Evolutionary conservation across 441 rosid species (phyloP).

Genomic region (Iberis amara): DNA sequence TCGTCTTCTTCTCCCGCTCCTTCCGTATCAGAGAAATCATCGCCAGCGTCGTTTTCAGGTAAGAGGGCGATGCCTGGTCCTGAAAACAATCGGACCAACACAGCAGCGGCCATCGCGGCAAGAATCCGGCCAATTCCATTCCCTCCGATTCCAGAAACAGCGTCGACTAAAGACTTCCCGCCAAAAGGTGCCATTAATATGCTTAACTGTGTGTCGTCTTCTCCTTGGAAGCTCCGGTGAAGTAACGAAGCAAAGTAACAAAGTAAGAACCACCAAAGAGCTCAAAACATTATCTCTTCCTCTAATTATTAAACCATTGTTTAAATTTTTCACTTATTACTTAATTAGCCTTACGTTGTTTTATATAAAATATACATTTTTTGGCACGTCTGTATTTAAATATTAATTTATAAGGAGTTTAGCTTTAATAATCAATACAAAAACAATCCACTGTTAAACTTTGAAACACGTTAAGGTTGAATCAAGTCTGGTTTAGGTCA

Average conservation of each 20-base stretch:
- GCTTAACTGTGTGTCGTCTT: conserved; percentile 23
- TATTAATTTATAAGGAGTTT: background rate
- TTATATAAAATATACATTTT: background rate
- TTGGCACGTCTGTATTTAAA: conserved; percentile 10
- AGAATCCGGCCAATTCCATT: conserved; percentile 59
- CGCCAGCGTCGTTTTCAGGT: conserved; percentile 46
- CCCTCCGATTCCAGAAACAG: conserved; percentile 55
- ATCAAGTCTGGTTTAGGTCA: conserved; percentile 17
- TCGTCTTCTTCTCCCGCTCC: conserved; percentile 7
- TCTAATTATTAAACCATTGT: conserved; percentile 17
- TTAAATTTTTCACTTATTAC: conserved; percentile 9
- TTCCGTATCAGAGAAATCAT: conserved; percentile 27
- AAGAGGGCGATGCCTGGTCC: conserved; percentile 52
- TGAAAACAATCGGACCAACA: conserved; percentile 27
- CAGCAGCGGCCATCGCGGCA: conserved; percentile 71
- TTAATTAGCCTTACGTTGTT: background rate
- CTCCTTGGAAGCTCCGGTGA: conserved; percentile 28
- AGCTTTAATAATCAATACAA: background rate
- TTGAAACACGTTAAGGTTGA: background rate
- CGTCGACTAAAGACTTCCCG: conserved; percentile 61
- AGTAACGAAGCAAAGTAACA: conserved; percentile 7
- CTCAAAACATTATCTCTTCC: conserved; percentile 28
- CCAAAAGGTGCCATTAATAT: conserved; percentile 48
- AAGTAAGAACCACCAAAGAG: background rate
- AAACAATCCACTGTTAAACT: background rate